Evolutionary conservation across 148 eudicot genomes (phyloP).

Genomic region (Nepenthes gracilis): DNA sequence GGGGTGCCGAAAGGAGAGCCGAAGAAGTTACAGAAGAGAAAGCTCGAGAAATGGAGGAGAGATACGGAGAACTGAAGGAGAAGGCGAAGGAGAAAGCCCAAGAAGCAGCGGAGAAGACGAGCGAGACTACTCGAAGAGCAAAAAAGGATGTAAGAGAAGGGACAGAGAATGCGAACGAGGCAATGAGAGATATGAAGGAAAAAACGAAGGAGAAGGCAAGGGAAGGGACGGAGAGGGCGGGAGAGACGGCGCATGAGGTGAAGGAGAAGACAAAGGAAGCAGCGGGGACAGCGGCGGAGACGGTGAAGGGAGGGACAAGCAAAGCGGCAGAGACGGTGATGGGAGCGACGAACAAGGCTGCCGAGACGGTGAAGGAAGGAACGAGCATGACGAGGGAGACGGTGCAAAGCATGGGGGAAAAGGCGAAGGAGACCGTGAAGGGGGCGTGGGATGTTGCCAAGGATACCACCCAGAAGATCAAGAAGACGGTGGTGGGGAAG

Average conservation of each 20-base stretch:
- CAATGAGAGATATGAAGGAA: slow-evolving; percentile 23
- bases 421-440: slow-evolving; percentile 16
- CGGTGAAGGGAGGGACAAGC: slow-evolving; percentile 4
- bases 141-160: slow-evolving; percentile 13
- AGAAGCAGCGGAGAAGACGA: slow-evolving; percentile 4
- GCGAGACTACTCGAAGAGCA: slow-evolving; percentile 6
- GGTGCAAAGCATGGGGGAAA: slow-evolving; percentile 8
- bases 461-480: slow-evolving; percentile 46
- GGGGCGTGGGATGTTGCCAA: slow-evolving; percentile 38
- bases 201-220: slow-evolving; percentile 13
- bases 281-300: background rate
- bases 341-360: slow-evolving; percentile 15
- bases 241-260: slow-evolving; percentile 7
- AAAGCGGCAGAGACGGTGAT: slow-evolving; percentile 4
- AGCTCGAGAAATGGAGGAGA: slow-evolving; percentile 22
- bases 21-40: slow-evolving; percentile 6
- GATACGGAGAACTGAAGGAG: background rate
- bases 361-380: slow-evolving; percentile 12
- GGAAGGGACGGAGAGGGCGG: slow-evolving; percentile 11
- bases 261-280: slow-evolving; percentile 13
- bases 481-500: slow-evolving; percentile 71
- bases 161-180: slow-evolving; percentile 10
- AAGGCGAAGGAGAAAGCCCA: slow-evolving; percentile 10
- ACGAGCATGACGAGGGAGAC: slow-evolving; percentile 8
- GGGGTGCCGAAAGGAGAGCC: background rate